A percentile compares a stretch with the other conserved stretches of the same genome.
phyloP scores from a whole-genome alignment of 1,284 basidiomycete species.

The Neolentinus lepideus region DNA sequence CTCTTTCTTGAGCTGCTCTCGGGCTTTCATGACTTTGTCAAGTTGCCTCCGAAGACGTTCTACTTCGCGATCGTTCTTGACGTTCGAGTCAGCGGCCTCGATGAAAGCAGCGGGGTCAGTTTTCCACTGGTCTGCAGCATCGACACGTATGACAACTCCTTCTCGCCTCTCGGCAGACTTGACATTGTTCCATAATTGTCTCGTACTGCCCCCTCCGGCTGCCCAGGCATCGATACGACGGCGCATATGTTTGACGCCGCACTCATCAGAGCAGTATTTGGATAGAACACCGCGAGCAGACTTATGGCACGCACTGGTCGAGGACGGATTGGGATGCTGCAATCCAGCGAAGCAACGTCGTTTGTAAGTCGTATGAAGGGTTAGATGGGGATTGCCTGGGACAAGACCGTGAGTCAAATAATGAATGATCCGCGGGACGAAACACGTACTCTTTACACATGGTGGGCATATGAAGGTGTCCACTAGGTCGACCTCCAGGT shows the following conservation, averaged over 20 bases:
- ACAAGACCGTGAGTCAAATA: conserved; percentile 2
- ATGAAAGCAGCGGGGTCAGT: neutral
- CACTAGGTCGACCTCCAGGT: conserved; percentile 73
- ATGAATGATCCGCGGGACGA: neutral
- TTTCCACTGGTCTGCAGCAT: neutral
- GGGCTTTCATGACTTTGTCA: conserved; percentile 44
- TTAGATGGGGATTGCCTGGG: conserved; percentile 52
- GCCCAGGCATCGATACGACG: conserved; percentile 52
- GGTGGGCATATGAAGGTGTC: conserved; percentile 82
- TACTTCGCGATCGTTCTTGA: conserved; percentile 45
- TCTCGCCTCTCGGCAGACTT: conserved; percentile 61
- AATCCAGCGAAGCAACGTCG: conserved; percentile 62
- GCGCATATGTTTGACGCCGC: conserved; percentile 64
- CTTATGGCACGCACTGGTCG: conserved; percentile 63
- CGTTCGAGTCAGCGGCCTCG: neutral
- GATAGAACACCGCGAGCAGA: conserved; percentile 73
- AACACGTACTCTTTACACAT: conserved; percentile 61
- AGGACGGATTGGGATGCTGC: conserved; percentile 50
- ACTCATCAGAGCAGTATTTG: conserved; percentile 81
- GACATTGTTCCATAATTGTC: conserved; percentile 63
- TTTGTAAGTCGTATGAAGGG: conserved; percentile 73
- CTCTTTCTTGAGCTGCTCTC: conserved; percentile 56
- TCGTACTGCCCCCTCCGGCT: conserved; percentile 50
- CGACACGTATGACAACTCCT: conserved; percentile 47
- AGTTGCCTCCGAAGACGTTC: conserved; percentile 44